Evolutionary conservation across 2,329 filamentous ascomycete genomes (phyloP).

Genomic region (Cladorrhinum sp.): DNA sequence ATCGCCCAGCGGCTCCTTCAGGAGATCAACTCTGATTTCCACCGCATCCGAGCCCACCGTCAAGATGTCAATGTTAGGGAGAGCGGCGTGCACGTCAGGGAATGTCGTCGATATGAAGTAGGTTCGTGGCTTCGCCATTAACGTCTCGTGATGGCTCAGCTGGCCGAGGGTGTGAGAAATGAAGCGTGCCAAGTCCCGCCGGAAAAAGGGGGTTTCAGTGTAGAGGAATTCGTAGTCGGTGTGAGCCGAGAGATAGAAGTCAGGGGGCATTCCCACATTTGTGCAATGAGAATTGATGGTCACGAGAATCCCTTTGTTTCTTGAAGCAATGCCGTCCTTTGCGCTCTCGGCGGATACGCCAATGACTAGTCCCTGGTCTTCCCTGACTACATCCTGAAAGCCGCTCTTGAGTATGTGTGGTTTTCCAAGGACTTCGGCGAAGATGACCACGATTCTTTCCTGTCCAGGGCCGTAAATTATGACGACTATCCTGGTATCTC

Average conservation of each 20-base stretch:
- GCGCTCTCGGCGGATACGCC: slow-evolving; percentile 60
- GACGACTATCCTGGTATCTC: slow-evolving; percentile 58
- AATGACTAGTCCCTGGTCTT: slow-evolving; percentile 63
- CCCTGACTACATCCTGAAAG: slow-evolving; percentile 51
- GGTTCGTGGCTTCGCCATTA: slow-evolving; percentile 74
- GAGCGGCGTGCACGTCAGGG: slow-evolving; percentile 75
- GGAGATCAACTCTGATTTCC: slow-evolving; percentile 77
- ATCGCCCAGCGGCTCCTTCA: slow-evolving; percentile 66
- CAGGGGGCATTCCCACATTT: slow-evolving; percentile 66
- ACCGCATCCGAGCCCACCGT: slow-evolving; percentile 85
- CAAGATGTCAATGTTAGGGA: slow-evolving; percentile 82
- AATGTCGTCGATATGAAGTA: slow-evolving; percentile 88
- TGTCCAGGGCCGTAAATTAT: slow-evolving; percentile 70
- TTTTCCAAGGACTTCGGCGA: slow-evolving; percentile 77
- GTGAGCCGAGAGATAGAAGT: slow-evolving; percentile 59
- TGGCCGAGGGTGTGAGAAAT: slow-evolving; percentile 77
- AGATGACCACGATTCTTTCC: slow-evolving; percentile 69
- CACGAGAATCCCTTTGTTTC: slow-evolving; percentile 58
- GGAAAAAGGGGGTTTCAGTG: slow-evolving; percentile 66
- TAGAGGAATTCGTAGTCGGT: slow-evolving; percentile 90
- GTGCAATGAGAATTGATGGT: slow-evolving; percentile 76
- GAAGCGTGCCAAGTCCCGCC: slow-evolving; percentile 74
- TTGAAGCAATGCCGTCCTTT: slow-evolving; percentile 54
- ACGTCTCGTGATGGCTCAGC: slow-evolving; percentile 70
- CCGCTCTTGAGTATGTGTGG: slow-evolving; percentile 58